These are phyloP conservation scores for Knoxia roxburghii DNA, from an alignment of 257 asterid genomes.

Conservation along the genomic window DNA sequence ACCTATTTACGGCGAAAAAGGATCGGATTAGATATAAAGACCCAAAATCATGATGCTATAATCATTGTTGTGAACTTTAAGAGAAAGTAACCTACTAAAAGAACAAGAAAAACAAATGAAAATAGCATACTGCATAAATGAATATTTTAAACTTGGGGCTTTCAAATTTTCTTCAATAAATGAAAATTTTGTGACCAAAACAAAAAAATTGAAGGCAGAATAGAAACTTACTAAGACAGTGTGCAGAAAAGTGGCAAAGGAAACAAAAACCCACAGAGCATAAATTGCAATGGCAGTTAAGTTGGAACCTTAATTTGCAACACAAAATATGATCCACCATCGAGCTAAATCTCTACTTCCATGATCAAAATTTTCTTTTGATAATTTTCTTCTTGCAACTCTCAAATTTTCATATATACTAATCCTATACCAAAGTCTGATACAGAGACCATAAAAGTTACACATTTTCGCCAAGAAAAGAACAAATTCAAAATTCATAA, in stretches of 20 bases:
- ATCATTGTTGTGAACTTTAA: background rate
- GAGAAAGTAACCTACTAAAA: background rate
- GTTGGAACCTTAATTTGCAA: background rate
- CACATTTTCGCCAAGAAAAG: background rate
- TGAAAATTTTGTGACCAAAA: too few relatives aligned
- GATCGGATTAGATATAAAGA: background rate
- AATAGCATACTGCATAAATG: background rate
- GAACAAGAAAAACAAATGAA: background rate
- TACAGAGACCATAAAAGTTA: background rate
- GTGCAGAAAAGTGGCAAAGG: background rate
- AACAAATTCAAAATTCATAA: background rate
- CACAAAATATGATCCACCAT: background rate
- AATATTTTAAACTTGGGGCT: background rate
- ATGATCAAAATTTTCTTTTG: background rate
- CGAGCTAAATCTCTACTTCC: background rate
- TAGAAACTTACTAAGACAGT: background rate
- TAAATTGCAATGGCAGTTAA: background rate
- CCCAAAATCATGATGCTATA: background rate
- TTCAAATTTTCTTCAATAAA: background rate
- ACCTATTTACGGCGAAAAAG: background rate
- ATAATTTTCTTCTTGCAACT: background rate
- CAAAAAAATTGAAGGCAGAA: background rate
- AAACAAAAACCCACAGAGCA: background rate
- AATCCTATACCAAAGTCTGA: background rate
- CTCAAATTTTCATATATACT: background rate